Conservation (phyloP, 202 grass and related monocot genomes). For the Panicum virgatum region DNA sequence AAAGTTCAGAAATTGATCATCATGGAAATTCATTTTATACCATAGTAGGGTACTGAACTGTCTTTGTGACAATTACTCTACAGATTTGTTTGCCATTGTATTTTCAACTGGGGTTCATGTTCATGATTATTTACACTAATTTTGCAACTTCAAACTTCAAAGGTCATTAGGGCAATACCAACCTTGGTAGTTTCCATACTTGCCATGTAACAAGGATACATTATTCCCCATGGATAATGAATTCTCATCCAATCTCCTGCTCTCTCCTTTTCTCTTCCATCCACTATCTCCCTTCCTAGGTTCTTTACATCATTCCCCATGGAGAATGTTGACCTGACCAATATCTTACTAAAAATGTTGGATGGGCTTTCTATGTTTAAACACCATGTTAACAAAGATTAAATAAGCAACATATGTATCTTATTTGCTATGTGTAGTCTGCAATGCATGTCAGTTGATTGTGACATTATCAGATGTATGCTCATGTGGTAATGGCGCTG, state of each 20-base stretch:
- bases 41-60: neutral
- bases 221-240: neutral
- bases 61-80: neutral
- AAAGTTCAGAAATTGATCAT: neutral
- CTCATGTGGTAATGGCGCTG: constrained; percentile 6
- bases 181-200: neutral
- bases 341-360: neutral
- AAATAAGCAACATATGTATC: constrained; percentile 6
- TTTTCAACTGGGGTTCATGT: neutral
- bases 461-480: constrained; percentile 24
- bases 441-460: neutral
- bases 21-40: neutral
- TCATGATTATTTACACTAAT: neutral
- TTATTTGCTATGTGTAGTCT: neutral
- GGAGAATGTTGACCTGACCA: neutral
- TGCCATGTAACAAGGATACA: neutral
- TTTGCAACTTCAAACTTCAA: neutral
- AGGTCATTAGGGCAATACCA: neutral
- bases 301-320: no score
- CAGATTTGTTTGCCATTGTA: neutral
- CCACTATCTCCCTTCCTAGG: no score
- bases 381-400: neutral
- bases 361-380: neutral
- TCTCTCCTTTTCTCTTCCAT: neutral
- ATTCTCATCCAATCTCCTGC: no score